Evolutionary conservation across 768 basidiomycete species (phyloP).

Genomic region (Holtermanniella nyarrowii): DNA sequence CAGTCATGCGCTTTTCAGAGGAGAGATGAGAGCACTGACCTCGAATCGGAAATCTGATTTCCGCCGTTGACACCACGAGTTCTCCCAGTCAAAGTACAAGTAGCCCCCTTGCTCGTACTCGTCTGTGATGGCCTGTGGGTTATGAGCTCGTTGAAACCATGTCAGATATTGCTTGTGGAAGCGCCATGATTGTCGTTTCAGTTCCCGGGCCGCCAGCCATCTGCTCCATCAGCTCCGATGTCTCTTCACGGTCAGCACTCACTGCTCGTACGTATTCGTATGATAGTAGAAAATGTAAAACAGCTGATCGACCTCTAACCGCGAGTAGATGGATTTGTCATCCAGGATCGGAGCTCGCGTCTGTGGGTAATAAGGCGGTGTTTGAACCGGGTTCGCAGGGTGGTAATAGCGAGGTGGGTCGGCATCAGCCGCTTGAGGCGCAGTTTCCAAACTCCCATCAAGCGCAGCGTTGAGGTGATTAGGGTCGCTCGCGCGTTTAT

Average conservation of each 20-base stretch:
- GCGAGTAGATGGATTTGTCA: slow-evolving; percentile 72
- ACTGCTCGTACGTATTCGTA: slow-evolving; percentile 97
- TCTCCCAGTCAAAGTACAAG: slow-evolving; percentile 99
- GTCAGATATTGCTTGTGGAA: slow-evolving; percentile 99
- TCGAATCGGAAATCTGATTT: slow-evolving; percentile 88
- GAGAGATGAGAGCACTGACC: slow-evolving; percentile 12
- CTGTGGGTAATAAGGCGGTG: slow-evolving; percentile 93
- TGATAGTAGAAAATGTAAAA: slow-evolving; percentile 99
- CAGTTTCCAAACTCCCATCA: slow-evolving; percentile 77
- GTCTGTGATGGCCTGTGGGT: slow-evolving; percentile 96
- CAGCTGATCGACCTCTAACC: slow-evolving; percentile 90
- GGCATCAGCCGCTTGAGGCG: slow-evolving; percentile 87
- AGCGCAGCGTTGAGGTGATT: slow-evolving; percentile 86
- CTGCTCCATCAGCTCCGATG: slow-evolving; percentile 43
- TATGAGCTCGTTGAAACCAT: slow-evolving; percentile 98
- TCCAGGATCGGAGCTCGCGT: slow-evolving; percentile 66
- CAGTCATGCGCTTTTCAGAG: neutral
- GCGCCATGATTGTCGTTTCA: slow-evolving; percentile 96
- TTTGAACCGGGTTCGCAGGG: slow-evolving; percentile 79
- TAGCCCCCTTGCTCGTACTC: slow-evolving; percentile 99
- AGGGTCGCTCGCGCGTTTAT: slow-evolving; percentile 51
- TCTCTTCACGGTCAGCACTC: slow-evolving; percentile 33
- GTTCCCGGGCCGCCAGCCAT: slow-evolving; percentile 89
- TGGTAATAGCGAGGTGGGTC: slow-evolving; percentile 97
- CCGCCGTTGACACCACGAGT: slow-evolving; percentile 95